A percentile compares a stretch with the other conserved stretches of the same genome.
Evolutionary conservation across 1,284 basidiomycete genomes (phyloP).

Genomic region (Rhodotorula sp.): DNA sequence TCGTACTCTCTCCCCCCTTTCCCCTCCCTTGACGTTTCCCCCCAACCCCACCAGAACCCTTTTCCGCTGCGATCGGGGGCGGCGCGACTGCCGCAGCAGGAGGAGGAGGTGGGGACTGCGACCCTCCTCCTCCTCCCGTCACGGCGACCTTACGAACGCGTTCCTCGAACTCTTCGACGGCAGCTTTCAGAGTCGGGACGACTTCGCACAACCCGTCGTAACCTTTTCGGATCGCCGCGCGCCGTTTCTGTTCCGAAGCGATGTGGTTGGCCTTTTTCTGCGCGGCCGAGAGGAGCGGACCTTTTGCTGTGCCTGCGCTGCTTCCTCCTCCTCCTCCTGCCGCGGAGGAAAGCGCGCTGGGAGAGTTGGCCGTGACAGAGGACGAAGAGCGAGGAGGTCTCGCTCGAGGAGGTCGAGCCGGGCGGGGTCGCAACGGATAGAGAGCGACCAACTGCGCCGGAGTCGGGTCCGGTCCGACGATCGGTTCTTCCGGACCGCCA

Average conservation of each 20-base stretch:
- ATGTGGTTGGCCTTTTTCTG: conserved; percentile 93
- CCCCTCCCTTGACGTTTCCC: conserved; percentile 4
- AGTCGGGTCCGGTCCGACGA: conserved; percentile 1
- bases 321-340: no score
- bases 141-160: conserved; percentile 59
- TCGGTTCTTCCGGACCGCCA: not conserved
- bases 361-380: no score
- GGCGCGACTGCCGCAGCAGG: no score
- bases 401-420: not conserved
- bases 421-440: not conserved
- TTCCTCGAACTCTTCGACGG: conserved; percentile 54
- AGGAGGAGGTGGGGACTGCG: no score
- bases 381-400: not conserved
- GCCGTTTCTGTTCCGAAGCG: conserved; percentile 84
- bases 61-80: conserved; percentile 50
- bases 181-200: conserved; percentile 73
- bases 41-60: conserved; percentile 50
- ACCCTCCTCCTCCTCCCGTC: conserved; percentile 49
- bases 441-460: not conserved
- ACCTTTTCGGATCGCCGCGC: conserved; percentile 83
- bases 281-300: conserved; percentile 66
- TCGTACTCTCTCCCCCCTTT: conserved; percentile 10
- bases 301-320: not conserved
- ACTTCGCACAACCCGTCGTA: conserved; percentile 79
- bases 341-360: no score